Base-by-base conservation (phyloP, 768 basidiomycete species). In the Daedaleopsis sinensis region DNA sequence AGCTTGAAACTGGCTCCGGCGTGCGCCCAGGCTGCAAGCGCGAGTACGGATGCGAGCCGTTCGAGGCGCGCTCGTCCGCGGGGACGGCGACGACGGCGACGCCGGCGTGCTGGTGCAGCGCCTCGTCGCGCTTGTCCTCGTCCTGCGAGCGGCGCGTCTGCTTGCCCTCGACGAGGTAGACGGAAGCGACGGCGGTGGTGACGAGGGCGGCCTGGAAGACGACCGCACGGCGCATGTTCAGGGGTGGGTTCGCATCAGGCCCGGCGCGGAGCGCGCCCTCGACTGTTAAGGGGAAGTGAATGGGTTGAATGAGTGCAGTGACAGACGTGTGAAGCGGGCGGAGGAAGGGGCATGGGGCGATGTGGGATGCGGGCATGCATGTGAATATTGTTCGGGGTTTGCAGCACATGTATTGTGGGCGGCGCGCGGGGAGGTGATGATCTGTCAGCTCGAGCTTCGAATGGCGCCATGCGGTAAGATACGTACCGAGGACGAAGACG, bases 181-280 rank as follows among this genome's bases (percentile, higher is more conserved):
- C 70, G 7, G 75, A 58, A 10, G 69, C 56, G 37, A 78, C 76
- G 12, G 78, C 69, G 1, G 63, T 72, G 59, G 82, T 64, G 3
- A 85, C 77, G 46, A 86, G 65, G 0, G 75, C 71, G 3, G 84
- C 91, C 27, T 88, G 84, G 69, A 94, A 84, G 27, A 94, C 85
- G 46, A 91, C 74, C 3, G 84, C 83, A 12, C 78, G 76, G 37
- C 73, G 83, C 90, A 94, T 91, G 72, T 91, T 90, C 35, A 84
- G 75, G 1, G 93, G 91, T 1, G 91, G 92, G 49, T 80, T 71
- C 16, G 87, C 90, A 39, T 80, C 72, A 12, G 78, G 66, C 3
- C 83, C 76, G 12, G 82, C 89, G 48, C 91, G 88, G 16, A 94
- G 79, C 3, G 90, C 89, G 50, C 84, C 82, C 72, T 88, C 80